A percentile compares a stretch with the other conserved stretches of the same genome.
These are phyloP conservation scores for Zancudomyces culisetae DNA, from an alignment of 371 early-diverging fungal species.

Conservation along the genomic window DNA sequence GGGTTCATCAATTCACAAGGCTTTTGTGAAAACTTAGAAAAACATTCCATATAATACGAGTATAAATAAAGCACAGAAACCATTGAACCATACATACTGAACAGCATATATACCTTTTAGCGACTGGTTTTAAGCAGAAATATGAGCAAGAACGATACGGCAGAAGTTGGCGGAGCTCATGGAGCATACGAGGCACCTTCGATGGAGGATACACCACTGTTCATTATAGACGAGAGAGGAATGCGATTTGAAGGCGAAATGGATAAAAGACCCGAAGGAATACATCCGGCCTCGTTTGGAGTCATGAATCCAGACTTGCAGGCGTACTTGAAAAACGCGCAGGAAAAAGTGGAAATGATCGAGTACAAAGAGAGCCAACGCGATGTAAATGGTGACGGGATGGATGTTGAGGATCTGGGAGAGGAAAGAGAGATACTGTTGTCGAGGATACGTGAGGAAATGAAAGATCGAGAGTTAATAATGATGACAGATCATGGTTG, in stretches of 20 bases:
- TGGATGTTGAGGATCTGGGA: slow-evolving; percentile 36
- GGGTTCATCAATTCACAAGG: no score
- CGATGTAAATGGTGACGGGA: no score
- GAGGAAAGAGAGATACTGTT: slow-evolving; percentile 59
- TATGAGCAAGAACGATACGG: not conserved
- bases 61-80: no score
- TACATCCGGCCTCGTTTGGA: slow-evolving; percentile 33
- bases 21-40: no score
- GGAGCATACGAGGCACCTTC: not conserved
- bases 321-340: slow-evolving; percentile 52
- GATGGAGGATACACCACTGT: not conserved
- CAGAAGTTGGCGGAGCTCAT: not conserved
- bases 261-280: slow-evolving; percentile 4
- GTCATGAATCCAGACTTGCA: slow-evolving; percentile 42
- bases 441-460: slow-evolving; percentile 53
- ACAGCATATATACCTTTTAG: no score
- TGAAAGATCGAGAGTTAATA: slow-evolving; percentile 50
- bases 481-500: slow-evolving; percentile 57
- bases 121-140: not conserved
- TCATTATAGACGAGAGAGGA: not conserved
- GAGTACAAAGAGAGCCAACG: no score
- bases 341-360: slow-evolving; percentile 44
- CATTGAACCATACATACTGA: no score
- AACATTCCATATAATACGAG: not conserved
- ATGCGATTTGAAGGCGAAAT: not conserved